Percentiles rank a stretch among this genome's conserved stretches.
Evolutionary conservation across 352 stramenopile genomes (phyloP).

Genomic region (Thalassiosira mediterranea): DNA sequence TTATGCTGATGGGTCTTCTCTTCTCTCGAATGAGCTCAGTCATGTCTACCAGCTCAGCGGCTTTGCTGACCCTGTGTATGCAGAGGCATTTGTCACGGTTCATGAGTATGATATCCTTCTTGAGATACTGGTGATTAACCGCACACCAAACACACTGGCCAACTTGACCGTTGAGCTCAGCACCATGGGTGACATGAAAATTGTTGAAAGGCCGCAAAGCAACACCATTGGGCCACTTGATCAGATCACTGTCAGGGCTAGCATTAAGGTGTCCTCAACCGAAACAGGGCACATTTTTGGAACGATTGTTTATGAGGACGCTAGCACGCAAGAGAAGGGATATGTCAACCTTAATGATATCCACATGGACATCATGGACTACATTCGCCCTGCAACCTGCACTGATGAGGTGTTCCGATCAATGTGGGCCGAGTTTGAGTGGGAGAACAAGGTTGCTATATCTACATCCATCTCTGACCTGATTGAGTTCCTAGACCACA

Average conservation of each 20-base stretch:
- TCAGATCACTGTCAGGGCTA: slow-evolving; percentile 94
- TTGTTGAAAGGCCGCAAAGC: slow-evolving; percentile 97
- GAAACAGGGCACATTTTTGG: slow-evolving; percentile 99
- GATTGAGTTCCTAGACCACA: slow-evolving; percentile 97
- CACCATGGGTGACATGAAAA: slow-evolving; percentile 99
- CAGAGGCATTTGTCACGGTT: slow-evolving; percentile 98
- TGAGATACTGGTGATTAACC: slow-evolving; percentile 99
- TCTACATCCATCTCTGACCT: slow-evolving; percentile 93
- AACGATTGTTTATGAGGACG: slow-evolving; percentile 99
- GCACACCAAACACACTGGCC: slow-evolving; percentile 96
- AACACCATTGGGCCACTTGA: slow-evolving; percentile 98
- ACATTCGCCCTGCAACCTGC: slow-evolving; percentile 95
- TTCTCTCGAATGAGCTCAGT: slow-evolving; percentile 88
- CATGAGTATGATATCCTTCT: slow-evolving; percentile 99
- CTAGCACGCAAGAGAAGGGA: slow-evolving; percentile 93
- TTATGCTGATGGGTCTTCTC: slow-evolving; percentile 79
- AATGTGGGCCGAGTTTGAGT: slow-evolving; percentile 99
- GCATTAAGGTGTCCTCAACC: slow-evolving; percentile 99
- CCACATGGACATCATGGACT: slow-evolving; percentile 99
- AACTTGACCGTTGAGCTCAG: slow-evolving; percentile 98
- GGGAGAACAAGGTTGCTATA: slow-evolving; percentile 99
- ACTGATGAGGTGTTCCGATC: slow-evolving; percentile 96
- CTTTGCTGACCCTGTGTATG: slow-evolving; percentile 99
- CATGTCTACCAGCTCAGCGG: slow-evolving; percentile 99
- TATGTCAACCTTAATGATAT: slow-evolving; percentile 99